These are phyloP conservation scores for Penicillium arizonense DNA, from an alignment of 495 filamentous ascomycete species.

Conservation along the genomic window DNA sequence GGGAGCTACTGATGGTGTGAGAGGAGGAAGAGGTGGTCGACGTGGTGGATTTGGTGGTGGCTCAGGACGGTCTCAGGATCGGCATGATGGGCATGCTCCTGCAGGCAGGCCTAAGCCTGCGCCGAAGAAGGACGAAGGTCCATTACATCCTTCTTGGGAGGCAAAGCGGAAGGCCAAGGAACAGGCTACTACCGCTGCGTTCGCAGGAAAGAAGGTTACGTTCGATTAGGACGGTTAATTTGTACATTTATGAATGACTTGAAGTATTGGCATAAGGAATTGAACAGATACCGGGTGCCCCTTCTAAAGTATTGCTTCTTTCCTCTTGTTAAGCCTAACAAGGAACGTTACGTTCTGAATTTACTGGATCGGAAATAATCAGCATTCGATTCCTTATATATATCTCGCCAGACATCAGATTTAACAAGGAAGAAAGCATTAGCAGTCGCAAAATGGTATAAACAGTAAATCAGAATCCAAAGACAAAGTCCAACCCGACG, in stretches of 20 bases:
- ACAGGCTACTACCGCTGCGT: slow-evolving; percentile 54
- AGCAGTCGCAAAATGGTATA: slow-evolving; percentile 12
- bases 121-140: slow-evolving; percentile 54
- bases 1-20: slow-evolving; percentile 38
- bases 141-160: slow-evolving; percentile 92
- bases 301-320: background rate
- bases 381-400: background rate
- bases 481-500: background rate
- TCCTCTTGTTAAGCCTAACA: too few species aligned
- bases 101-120: slow-evolving; percentile 34
- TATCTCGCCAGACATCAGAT: background rate
- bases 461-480: background rate
- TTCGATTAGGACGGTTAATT: slow-evolving; percentile 63
- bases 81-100: slow-evolving; percentile 8
- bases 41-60: slow-evolving; percentile 6
- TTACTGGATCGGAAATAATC: background rate
- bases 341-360: background rate
- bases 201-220: slow-evolving; percentile 83
- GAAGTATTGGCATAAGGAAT: background rate
- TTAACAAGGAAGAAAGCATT: background rate
- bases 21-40: slow-evolving; percentile 15
- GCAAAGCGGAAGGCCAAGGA: slow-evolving; percentile 86
- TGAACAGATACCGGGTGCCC: background rate
- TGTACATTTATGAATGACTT: slow-evolving; percentile 5
- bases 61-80: slow-evolving; percentile 6